Evolutionary conservation across 192 early-diverging fungal species (phyloP).

Genomic region (Backusella australiensis): DNA sequence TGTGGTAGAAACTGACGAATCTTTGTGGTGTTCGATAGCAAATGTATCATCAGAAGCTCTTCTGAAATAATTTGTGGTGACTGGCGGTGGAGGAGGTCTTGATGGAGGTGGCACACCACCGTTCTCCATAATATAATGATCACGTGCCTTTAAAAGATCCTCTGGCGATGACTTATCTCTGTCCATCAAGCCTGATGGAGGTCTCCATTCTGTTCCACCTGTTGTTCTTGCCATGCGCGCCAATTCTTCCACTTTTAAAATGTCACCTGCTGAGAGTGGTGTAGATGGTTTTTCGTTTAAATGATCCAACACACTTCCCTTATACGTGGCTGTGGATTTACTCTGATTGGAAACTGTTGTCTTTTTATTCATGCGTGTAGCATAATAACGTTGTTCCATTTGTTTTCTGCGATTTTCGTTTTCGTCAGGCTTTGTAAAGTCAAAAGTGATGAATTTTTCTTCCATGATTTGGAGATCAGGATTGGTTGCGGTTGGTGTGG

Average conservation of each 20-base stretch:
- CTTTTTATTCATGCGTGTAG: slow-evolving; percentile 18
- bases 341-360: background rate
- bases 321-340: slow-evolving; percentile 13
- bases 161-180: background rate
- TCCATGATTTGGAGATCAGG: slow-evolving; percentile 74
- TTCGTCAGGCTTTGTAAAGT: slow-evolving; percentile 56
- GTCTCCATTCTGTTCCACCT: slow-evolving; percentile 16
- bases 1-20: background rate
- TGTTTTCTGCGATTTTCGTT: slow-evolving; percentile 23
- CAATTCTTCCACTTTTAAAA: slow-evolving; percentile 36
- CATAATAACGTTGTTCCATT: slow-evolving; percentile 26
- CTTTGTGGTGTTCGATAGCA: background rate
- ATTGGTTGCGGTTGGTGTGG: slow-evolving; percentile 30
- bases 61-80: background rate
- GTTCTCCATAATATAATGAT: slow-evolving; percentile 9
- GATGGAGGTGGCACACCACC: slow-evolving; percentile 7
- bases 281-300: slow-evolving; percentile 30
- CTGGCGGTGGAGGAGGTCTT: background rate
- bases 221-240: slow-evolving; percentile 23
- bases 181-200: slow-evolving; percentile 22
- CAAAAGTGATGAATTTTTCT: slow-evolving; percentile 71
- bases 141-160: slow-evolving; percentile 1
- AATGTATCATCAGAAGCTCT: background rate
- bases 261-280: slow-evolving; percentile 30
- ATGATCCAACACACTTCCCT: slow-evolving; percentile 23